A percentile compares a stretch with the other conserved stretches of the same genome.
These are phyloP conservation scores for Withania somnifera DNA, from an alignment of 305 asterid species.

Conservation along the genomic window DNA sequence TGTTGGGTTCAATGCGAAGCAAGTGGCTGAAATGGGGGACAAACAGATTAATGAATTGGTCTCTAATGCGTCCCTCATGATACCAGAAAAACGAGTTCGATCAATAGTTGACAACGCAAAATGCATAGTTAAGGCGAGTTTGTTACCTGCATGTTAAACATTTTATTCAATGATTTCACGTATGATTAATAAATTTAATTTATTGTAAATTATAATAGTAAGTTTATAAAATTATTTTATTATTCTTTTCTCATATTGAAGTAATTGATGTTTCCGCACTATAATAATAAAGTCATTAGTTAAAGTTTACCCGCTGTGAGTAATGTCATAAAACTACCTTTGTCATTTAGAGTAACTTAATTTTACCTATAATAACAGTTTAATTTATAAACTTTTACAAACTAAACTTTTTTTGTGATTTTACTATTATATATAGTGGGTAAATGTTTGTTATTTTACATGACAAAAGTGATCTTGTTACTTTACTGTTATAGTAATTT, in stretches of 20 bases:
- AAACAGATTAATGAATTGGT: slow-evolving; percentile 41
- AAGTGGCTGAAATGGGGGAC: slow-evolving; percentile 66
- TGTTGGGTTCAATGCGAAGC: slow-evolving; percentile 52
- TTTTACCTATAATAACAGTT: neutral
- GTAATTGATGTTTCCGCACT: neutral
- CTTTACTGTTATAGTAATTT: neutral
- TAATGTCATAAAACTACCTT: neutral
- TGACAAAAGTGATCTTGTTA: neutral
- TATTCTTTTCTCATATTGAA: neutral
- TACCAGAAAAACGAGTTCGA: slow-evolving; percentile 61
- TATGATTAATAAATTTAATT: neutral
- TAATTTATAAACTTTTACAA: neutral
- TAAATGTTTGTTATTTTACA: neutral
- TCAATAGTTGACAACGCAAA: slow-evolving; percentile 81
- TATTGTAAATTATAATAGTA: neutral
- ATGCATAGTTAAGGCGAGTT: slow-evolving; percentile 63
- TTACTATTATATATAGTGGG: neutral
- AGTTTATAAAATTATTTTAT: neutral
- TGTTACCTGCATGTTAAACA: neutral
- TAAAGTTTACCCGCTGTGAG: too few species aligned
- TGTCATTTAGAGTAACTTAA: neutral
- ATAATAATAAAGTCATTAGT: neutral
- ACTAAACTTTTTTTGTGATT: neutral
- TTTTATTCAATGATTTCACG: neutral
- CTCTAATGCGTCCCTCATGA: slow-evolving; percentile 37